Evolutionary conservation across 768 basidiomycete genomes (phyloP).

Genomic region (Lentinula boryana): DNA sequence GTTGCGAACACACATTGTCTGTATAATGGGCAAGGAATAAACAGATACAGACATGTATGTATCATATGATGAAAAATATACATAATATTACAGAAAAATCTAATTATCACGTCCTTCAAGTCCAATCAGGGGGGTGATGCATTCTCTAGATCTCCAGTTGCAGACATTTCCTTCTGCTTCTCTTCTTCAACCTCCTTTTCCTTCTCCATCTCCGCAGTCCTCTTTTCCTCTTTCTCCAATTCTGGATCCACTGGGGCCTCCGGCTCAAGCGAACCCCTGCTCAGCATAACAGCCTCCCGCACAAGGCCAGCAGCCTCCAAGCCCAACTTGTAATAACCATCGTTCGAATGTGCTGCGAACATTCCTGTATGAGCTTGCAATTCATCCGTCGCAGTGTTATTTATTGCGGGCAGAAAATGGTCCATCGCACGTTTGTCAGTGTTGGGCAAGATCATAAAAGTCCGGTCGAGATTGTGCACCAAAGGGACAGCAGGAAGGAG

Average conservation of each 20-base stretch:
- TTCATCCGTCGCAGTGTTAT: slow-evolving; percentile 68
- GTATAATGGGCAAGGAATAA: too few relatives aligned
- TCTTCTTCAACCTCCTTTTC: background rate
- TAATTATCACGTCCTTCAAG: background rate
- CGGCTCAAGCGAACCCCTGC: slow-evolving; percentile 14
- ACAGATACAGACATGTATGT: too few relatives aligned
- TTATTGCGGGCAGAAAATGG: slow-evolving; percentile 60
- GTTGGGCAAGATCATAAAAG: slow-evolving; percentile 75
- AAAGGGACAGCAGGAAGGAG: slow-evolving; percentile 68
- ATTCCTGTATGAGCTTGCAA: slow-evolving; percentile 84
- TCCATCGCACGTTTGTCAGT: slow-evolving; percentile 37
- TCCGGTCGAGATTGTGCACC: slow-evolving; percentile 46
- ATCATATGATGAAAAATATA: background rate
- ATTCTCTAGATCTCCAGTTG: background rate
- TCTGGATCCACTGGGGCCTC: background rate
- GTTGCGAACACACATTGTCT: background rate
- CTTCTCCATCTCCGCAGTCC: background rate
- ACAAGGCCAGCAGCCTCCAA: slow-evolving; percentile 58
- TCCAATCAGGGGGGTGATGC: background rate
- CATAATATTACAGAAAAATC: background rate
- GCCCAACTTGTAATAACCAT: slow-evolving; percentile 87
- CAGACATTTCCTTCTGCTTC: background rate
- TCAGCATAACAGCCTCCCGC: slow-evolving; percentile 43
- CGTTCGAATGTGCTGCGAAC: slow-evolving; percentile 77
- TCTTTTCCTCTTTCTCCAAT: background rate